Evolutionary conservation across 2,329 filamentous ascomycete species (phyloP).

Genomic region (Nemania abortiva): DNA sequence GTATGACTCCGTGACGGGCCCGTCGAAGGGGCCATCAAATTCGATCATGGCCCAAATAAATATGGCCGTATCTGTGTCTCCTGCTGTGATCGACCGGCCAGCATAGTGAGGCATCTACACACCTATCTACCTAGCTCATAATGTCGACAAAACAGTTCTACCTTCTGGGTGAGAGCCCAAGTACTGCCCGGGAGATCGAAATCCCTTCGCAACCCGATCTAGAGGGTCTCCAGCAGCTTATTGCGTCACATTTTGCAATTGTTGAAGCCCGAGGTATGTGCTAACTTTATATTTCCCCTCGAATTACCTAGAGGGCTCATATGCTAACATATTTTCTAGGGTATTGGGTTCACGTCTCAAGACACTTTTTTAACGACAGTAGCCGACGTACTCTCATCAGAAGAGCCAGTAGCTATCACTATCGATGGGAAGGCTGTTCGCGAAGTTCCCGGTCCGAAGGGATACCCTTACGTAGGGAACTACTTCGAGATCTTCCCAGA

Average conservation of each 20-base stretch:
- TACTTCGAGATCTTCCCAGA: conserved; percentile 69
- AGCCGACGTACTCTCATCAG: conserved; percentile 52
- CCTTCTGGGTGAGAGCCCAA: conserved; percentile 57
- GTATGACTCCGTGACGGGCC: neutral
- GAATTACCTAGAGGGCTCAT: neutral
- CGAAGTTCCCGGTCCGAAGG: conserved; percentile 63
- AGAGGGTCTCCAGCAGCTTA: conserved; percentile 55
- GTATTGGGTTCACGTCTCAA: conserved; percentile 54
- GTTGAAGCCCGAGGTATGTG: conserved; percentile 56
- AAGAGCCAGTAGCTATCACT: conserved; percentile 56
- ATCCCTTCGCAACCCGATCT: conserved; percentile 52
- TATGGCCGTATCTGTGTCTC: conserved; percentile 19
- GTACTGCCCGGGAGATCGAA: conserved; percentile 54
- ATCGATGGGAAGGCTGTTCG: conserved; percentile 64
- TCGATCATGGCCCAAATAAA: conserved; percentile 27
- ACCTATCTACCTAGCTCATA: conserved; percentile 1
- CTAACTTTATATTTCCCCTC: neutral
- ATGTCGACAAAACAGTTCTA: conserved; percentile 58
- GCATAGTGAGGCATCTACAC: neutral
- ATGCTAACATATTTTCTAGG: conserved; percentile 40
- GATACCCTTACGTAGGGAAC: conserved; percentile 64
- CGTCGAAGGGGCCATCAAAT: neutral
- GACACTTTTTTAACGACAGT: conserved; percentile 51
- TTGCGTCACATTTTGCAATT: conserved; percentile 59
- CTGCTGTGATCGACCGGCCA: conserved; percentile 1